Percentiles rank a stretch among this genome's conserved stretches.
Evolutionary conservation across 208 protist species (phyloP).

Genomic region (Trypanosoma caninum): DNA sequence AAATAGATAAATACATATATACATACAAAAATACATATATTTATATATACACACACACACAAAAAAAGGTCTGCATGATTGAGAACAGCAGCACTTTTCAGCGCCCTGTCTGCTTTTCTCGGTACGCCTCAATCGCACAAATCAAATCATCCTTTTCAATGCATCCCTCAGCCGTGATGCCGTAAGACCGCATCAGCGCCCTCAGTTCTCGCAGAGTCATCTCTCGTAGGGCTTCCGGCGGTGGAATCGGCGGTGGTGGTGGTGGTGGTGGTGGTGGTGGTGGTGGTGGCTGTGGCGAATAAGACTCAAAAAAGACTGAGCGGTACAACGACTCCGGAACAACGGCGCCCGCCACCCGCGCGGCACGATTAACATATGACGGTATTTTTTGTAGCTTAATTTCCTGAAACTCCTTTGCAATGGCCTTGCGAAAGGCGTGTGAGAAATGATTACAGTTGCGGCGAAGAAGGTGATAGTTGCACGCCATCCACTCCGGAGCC

Average conservation of each 20-base stretch:
- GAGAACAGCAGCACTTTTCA: too few species aligned
- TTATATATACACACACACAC: background rate
- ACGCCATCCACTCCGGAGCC: slow-evolving; percentile 38
- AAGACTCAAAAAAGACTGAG: background rate
- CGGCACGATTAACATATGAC: slow-evolving; percentile 34
- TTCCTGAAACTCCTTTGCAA: slow-evolving; percentile 18
- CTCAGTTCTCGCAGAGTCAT: slow-evolving; percentile 30
- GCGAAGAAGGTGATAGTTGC: slow-evolving; percentile 46
- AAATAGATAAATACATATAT: background rate
- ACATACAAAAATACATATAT: background rate
- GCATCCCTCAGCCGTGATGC: slow-evolving; percentile 30
- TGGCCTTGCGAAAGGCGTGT: slow-evolving; percentile 22
- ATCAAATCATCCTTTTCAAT: slow-evolving; percentile 34
- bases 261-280: background rate
- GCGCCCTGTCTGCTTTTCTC: too few species aligned
- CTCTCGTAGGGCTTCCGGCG: slow-evolving; percentile 13
- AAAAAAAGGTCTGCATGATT: too few species aligned
- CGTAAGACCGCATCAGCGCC: slow-evolving; percentile 37
- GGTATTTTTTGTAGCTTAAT: slow-evolving; percentile 17
- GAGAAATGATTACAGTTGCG: slow-evolving; percentile 84
- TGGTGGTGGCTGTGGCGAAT: background rate
- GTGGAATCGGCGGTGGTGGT: background rate
- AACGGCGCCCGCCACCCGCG: slow-evolving; percentile 17
- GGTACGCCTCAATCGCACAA: slow-evolving; percentile 1
- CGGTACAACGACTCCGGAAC: slow-evolving; percentile 14